Base-by-base conservation (phyloP, 2,329 filamentous ascomycete genomes). In the Epichloe hybrida region DNA sequence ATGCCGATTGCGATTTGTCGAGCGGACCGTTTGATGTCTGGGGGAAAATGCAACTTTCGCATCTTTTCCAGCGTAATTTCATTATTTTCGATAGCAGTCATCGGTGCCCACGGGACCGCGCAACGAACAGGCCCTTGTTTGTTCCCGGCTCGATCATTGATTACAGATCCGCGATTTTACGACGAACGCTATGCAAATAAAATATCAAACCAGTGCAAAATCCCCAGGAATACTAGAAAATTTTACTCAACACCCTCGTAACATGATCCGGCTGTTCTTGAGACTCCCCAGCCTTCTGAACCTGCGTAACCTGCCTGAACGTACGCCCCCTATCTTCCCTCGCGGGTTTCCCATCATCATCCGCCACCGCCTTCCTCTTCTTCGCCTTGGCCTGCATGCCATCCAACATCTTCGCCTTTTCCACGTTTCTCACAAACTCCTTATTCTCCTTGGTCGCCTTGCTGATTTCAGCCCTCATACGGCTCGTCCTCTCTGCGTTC, bases 391-490 rank as follows among this genome's bases (percentile, higher is more conserved):
- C 72, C 62, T 82, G 79, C 66, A 90, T 89, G 9, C 81, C 81
- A 48, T 87, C 81, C 56, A 88, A 64, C 75, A 88, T 84, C 78
- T 90, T 91, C 48, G 81, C 83, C 62, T 74, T 79, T 72, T 93
- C 86, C 52, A 93, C 76, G 62, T 91, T 89, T 58, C 80, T 74
- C 53, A 90, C 77, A 64, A 91, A 93, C 57, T 81, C 78, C 74
- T 85, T 87, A 66, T 91, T 90, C 73, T 93, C 87, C 66, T 77
- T 81, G 53, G 81, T 82, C 45, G 83, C 80, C 71, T 83, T 82
- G 61, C 78, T 76, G 57, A 93, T 86, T 67, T 93, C 88, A 12
- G 85, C 84, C 52, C 85, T 72, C 76, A 93, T 80, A 59, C 86
- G 76, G 59, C 82, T 84, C 50, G 81, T 76, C 52, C 87, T 72